Base-by-base conservation (phyloP, 768 basidiomycete genomes). In the Leccinum obscurum region DNA sequence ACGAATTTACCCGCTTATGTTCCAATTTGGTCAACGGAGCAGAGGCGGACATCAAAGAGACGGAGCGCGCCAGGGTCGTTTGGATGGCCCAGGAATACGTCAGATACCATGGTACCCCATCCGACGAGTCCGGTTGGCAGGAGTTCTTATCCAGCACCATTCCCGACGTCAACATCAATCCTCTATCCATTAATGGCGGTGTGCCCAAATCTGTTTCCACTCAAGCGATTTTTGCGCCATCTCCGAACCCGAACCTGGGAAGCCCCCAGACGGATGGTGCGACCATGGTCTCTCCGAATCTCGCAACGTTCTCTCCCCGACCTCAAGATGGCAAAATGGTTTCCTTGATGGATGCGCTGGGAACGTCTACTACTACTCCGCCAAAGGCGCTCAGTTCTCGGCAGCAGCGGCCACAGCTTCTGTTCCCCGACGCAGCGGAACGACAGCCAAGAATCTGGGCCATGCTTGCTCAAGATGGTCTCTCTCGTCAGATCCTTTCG, bases 11-110 rank as follows among this genome's bases (percentile, higher is more conserved):
- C 32, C 79, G 89, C 32, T 86, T 86, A 62, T 88, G 85, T 67
- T 79, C 80, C 1, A 87, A 85, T 72, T 79, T 91, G 54, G 77
- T 91, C 35, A 79, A 76, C 32, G 87, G 88, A 0, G 83, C 84
- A 1, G 73, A 75, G 1, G 79, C 78, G 22, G 75, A 75, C 37
- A 59, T 61, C 49, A 76, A 70, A 56, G 74, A 73, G 44, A 76
- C 74, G 22, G 74, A 77, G 59, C 79, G 77, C 30, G 60, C 70
- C 34, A 78, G 86, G 50, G 84, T 90, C 3, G 72, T 68, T 13
- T 90, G 89, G 89, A 76, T 93, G 53, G 85, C 83, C 0, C 78
- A 77, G 15, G 83, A 87, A 69, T 93, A 93, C 63, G 66, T 90
- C 54, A 72, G 80, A 39, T 84, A 81, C 60, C 82, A 89, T 62